Conservation (phyloP, 2,329 filamentous ascomycete genomes). For the Zymoseptoria passerinii region DNA sequence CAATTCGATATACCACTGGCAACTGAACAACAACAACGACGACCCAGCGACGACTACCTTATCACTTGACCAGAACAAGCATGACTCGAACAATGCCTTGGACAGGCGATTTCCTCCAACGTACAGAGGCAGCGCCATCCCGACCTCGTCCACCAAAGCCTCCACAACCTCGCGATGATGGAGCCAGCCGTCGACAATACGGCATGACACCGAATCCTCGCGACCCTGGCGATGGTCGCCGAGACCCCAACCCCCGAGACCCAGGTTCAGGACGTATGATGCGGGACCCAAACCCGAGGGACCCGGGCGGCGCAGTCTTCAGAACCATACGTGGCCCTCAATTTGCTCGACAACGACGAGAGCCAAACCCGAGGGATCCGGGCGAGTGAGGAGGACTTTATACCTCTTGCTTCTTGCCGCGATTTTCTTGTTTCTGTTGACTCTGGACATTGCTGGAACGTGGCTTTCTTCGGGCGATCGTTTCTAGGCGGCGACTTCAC, state of each 20-base stretch:
- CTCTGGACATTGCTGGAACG: not conserved
- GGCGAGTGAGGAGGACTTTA: not conserved
- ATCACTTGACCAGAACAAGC: not conserved
- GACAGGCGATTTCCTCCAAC: not conserved
- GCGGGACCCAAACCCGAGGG: not conserved
- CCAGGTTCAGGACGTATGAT: no score
- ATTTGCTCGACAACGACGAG: not conserved
- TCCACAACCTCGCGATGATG: not conserved
- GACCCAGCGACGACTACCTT: not conserved
- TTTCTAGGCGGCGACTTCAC: not conserved
- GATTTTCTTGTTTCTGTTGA: not conserved
- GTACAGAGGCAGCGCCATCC: not conserved
- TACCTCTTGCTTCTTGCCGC: not conserved
- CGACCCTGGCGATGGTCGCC: not conserved
- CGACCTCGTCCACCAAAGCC: not conserved
- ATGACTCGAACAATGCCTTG: not conserved
- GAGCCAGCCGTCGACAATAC: not conserved
- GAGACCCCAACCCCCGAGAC: not conserved
- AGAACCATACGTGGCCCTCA: not conserved
- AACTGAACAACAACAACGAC: not conserved
- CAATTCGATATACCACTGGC: not conserved
- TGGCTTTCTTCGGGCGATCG: not conserved
- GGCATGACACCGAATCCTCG: not conserved
- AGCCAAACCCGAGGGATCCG: not conserved
- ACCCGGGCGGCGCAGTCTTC: not conserved